These are phyloP conservation scores for Fusarium solani-melongenae DNA, from an alignment of 2,329 filamentous ascomycete genomes.

Conservation along the genomic window DNA sequence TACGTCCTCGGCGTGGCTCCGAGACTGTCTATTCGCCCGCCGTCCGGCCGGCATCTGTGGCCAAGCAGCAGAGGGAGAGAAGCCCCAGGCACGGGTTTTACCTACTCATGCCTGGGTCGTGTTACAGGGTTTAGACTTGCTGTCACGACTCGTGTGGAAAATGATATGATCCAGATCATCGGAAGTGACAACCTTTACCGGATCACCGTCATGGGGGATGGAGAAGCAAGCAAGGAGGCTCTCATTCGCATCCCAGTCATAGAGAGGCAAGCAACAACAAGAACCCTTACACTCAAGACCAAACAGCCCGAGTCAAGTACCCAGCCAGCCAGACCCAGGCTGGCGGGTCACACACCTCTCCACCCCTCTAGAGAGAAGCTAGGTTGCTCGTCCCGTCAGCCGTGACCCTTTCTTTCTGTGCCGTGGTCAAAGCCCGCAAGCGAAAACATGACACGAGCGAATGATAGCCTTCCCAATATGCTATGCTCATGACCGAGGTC, in stretches of 20 bases:
- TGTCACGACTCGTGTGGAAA: not conserved
- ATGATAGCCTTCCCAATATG: not conserved
- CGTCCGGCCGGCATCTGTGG: not conserved
- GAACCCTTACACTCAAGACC: not conserved
- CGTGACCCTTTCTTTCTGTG: not conserved
- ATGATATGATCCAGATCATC: slow-evolving; percentile 13
- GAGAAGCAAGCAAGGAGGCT: not conserved
- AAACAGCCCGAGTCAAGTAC: slow-evolving; percentile 1
- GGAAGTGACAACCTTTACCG: slow-evolving; percentile 8
- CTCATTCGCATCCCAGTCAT: not conserved
- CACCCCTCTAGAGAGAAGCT: not conserved
- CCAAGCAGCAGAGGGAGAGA: not conserved
- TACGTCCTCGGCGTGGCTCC: not conserved
- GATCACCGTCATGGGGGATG: not conserved
- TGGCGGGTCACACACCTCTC: slow-evolving; percentile 12
- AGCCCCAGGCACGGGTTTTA: not conserved
- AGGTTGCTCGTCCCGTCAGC: not conserved
- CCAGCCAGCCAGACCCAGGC: slow-evolving; percentile 9
- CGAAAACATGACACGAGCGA: not conserved
- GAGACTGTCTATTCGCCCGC: slow-evolving; percentile 1
- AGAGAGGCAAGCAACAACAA: not conserved
- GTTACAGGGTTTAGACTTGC: not conserved
- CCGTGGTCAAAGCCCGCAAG: not conserved
- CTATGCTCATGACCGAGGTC: not conserved
- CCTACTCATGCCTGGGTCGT: not conserved